These are phyloP conservation scores for Exophiala aquamarina DNA, from an alignment of 2,329 filamentous ascomycete species.

Conservation along the genomic window DNA sequence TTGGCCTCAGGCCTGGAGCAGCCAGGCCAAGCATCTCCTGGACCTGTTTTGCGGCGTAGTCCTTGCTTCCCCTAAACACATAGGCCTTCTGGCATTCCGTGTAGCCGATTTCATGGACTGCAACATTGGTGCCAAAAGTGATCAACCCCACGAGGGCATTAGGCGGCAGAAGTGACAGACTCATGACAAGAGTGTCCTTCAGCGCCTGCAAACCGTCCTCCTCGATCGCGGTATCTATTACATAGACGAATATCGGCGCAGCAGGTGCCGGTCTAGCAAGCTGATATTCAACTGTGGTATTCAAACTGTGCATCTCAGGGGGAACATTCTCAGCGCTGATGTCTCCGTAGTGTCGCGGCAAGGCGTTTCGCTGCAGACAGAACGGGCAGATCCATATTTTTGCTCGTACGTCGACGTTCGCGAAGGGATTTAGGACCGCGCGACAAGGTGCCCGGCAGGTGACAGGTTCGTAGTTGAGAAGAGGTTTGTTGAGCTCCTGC, in stretches of 20 bases:
- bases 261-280: conserved; percentile 62
- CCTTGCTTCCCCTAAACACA: conserved; percentile 96
- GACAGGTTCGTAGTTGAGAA: conserved; percentile 94
- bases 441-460: conserved; percentile 95
- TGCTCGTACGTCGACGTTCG: conserved; percentile 67
- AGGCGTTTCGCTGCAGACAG: conserved; percentile 64
- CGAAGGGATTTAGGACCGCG: conserved; percentile 95
- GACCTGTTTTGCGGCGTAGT: conserved; percentile 98
- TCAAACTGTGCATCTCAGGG: conserved; percentile 64
- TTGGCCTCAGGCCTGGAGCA: conserved; percentile 69
- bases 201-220: conserved; percentile 66
- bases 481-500: conserved; percentile 89
- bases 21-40: conserved; percentile 95
- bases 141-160: conserved; percentile 65
- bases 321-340: conserved; percentile 66
- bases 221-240: conserved; percentile 69
- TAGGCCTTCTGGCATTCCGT: conserved; percentile 98
- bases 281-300: conserved; percentile 67
- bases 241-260: conserved; percentile 67
- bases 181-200: conserved; percentile 68
- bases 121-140: conserved; percentile 83
- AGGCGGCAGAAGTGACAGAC: conserved; percentile 62
- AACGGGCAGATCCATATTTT: conserved; percentile 70
- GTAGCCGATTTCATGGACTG: conserved; percentile 95
- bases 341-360: conserved; percentile 68